phyloP scores from a whole-genome alignment of 306 rosid genomes.

The Dryas octopetala region DNA sequence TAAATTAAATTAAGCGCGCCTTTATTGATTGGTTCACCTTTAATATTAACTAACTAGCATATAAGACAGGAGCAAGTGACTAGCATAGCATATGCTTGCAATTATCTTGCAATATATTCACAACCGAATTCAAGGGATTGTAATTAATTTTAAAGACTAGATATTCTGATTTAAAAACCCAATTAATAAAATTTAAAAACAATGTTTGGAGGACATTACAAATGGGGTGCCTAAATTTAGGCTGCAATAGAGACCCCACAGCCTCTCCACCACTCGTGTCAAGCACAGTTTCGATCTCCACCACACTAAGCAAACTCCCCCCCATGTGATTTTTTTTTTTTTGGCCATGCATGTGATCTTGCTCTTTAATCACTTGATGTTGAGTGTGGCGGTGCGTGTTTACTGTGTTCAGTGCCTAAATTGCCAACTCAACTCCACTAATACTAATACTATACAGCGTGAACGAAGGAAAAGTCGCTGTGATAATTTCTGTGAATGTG shows the following conservation, averaged over 20 bases:
- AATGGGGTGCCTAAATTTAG: conserved; percentile 23
- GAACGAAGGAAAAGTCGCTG: background rate
- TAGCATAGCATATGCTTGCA: too few species aligned
- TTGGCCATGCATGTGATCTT: conserved; percentile 25
- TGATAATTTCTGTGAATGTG: background rate
- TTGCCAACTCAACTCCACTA: conserved; percentile 25
- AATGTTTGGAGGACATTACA: background rate
- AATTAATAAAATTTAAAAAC: background rate
- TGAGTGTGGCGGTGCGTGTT: conserved; percentile 20
- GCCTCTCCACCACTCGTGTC: background rate
- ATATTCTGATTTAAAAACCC: background rate
- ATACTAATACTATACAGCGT: background rate
- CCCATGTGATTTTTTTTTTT: conserved; percentile 21
- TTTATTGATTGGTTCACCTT: too few species aligned
- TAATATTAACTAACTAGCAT: too few species aligned
- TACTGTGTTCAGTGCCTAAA: background rate
- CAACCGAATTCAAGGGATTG: too few species aligned
- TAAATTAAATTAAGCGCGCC: background rate
- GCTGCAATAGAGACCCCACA: background rate
- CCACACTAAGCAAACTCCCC: conserved; percentile 24
- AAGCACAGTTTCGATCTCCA: background rate
- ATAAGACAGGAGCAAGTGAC: too few species aligned
- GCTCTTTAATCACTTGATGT: conserved; percentile 15
- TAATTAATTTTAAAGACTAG: too few species aligned
- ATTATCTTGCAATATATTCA: too few species aligned